Conservation (phyloP, 768 basidiomycete species). For the Fomitopsis serialis region DNA sequence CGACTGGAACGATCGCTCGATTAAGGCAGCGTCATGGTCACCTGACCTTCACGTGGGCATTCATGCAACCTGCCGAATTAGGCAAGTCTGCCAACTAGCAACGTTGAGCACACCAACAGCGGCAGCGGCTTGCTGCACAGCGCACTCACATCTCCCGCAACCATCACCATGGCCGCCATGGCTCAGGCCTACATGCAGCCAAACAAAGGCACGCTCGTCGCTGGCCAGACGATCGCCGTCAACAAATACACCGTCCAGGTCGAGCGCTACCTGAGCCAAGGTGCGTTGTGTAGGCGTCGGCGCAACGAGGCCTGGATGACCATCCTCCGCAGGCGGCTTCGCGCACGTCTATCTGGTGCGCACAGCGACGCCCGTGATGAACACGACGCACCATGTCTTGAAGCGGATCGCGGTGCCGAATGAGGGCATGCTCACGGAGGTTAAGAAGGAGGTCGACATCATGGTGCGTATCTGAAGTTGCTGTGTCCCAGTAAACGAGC, state of each 20-base stretch:
- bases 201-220: constrained; percentile 64
- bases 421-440: constrained; percentile 85
- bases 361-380: constrained; percentile 81
- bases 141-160: not conserved
- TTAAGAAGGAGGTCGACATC: constrained; percentile 96
- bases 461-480: constrained; percentile 59
- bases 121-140: not conserved
- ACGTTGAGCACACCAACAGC: not conserved
- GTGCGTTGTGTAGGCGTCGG: constrained; percentile 32
- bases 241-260: constrained; percentile 89
- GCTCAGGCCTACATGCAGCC: constrained; percentile 38
- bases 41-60: not conserved
- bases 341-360: constrained; percentile 96
- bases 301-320: constrained; percentile 1
- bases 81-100: not conserved
- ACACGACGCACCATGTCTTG: constrained; percentile 92
- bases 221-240: constrained; percentile 86
- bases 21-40: too few relatives aligned
- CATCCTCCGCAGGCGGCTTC: constrained; percentile 71
- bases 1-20: too few relatives aligned
- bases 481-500: too few relatives aligned
- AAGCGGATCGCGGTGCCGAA: constrained; percentile 93
- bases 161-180: constrained; percentile 30
- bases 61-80: not conserved
- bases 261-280: constrained; percentile 94